Evolutionary conservation across 1,139 yeast genomes (phyloP).

Genomic region (Candida labiduridarum): DNA sequence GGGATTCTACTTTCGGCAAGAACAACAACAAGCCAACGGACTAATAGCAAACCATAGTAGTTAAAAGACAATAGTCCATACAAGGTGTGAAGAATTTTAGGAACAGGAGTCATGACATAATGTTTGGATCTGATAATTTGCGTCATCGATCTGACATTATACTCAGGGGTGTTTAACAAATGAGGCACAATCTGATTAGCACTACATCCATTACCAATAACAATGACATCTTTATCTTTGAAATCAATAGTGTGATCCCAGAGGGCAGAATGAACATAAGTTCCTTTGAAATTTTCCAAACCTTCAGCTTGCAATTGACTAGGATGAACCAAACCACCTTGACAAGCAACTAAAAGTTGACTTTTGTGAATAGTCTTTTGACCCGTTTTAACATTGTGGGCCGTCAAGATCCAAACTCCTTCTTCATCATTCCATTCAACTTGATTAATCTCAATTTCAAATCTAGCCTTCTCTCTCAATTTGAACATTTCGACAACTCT

Average conservation of each 20-base stretch:
- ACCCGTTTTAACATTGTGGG: conserved; percentile 38
- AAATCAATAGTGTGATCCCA: conserved; percentile 47
- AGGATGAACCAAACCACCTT: conserved; percentile 45
- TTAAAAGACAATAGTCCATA: conserved; percentile 23
- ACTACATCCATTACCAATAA: conserved; percentile 49
- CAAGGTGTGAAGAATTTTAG: conserved; percentile 13
- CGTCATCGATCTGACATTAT: conserved; percentile 30
- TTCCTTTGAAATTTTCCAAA: conserved; percentile 45
- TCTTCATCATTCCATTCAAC: conserved; percentile 33
- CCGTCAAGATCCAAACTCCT: conserved; percentile 40
- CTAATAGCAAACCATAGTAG: conserved; percentile 28
- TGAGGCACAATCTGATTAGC: conserved; percentile 47
- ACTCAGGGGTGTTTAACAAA: conserved; percentile 26
- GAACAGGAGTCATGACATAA: conserved; percentile 44
- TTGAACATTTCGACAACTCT: conserved; percentile 39
- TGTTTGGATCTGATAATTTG: conserved; percentile 44
- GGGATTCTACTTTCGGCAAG: conserved; percentile 41
- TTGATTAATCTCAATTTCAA: conserved; percentile 31
- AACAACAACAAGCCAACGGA: conserved; percentile 31
- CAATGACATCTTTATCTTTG: conserved; percentile 35
- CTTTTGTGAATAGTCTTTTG: conserved; percentile 28
- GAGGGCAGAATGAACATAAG: conserved; percentile 50
- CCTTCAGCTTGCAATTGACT: conserved; percentile 35
- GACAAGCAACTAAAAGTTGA: conserved; percentile 33
- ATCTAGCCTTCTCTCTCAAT: conserved; percentile 31